phyloP scores from a whole-genome alignment of 805 yeast genomes.

The Osmozyma mogii region DNA sequence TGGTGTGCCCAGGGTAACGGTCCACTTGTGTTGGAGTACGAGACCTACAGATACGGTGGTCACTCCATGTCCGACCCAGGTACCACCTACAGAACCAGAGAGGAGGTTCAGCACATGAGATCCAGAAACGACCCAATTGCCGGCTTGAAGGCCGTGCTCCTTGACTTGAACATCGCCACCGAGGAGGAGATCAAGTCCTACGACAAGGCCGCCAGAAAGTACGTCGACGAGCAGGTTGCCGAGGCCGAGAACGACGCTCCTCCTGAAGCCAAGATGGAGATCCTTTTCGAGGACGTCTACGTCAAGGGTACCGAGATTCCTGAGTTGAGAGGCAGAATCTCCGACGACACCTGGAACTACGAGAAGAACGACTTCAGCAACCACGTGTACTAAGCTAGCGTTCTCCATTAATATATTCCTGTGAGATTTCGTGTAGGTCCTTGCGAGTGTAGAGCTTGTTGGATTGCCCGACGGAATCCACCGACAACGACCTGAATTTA shows the following conservation, averaged over 20 bases:
- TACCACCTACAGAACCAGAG: constrained; percentile 99
- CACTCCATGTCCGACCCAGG: constrained; percentile 99
- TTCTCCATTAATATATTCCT: no score
- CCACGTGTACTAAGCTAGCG: constrained; percentile 40
- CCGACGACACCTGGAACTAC: constrained; percentile 91
- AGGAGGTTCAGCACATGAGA: constrained; percentile 99
- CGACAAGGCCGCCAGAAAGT: constrained; percentile 94
- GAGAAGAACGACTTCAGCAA: constrained; percentile 39
- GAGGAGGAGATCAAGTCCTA: constrained; percentile 92
- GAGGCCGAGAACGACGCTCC: constrained; percentile 90
- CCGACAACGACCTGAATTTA: no score
- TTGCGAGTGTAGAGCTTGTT: no score
- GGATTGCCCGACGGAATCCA: no score
- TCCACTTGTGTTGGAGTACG: constrained; percentile 92
- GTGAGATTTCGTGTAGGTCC: no score
- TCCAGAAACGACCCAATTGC: constrained; percentile 97
- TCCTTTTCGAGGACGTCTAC: constrained; percentile 93
- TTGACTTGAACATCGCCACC: constrained; percentile 78
- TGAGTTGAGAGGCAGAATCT: constrained; percentile 91
- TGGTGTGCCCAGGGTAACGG: constrained; percentile 93
- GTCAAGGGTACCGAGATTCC: constrained; percentile 91
- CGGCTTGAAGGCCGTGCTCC: constrained; percentile 80
- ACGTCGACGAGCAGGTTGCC: constrained; percentile 90
- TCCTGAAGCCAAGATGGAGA: constrained; percentile 93
- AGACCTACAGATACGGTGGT: constrained; percentile 99